A percentile compares a stretch with the other conserved stretches of the same genome.
These are phyloP conservation scores for Cryptococcus sp. DNA, from an alignment of 1,284 basidiomycete species.

Conservation along the genomic window DNA sequence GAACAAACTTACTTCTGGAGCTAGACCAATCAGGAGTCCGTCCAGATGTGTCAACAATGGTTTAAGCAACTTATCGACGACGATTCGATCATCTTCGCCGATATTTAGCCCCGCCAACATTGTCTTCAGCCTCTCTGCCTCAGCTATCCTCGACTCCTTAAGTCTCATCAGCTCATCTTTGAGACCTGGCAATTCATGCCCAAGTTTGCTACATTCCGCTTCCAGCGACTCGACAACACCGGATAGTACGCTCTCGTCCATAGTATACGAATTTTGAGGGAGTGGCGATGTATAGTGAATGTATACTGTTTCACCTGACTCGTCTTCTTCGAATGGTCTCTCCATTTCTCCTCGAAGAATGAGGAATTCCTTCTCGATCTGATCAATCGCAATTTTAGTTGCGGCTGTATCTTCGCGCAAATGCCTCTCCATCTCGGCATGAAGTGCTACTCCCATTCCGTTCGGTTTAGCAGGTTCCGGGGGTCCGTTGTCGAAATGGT, in stretches of 20 bases:
- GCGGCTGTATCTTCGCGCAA: conserved; percentile 34
- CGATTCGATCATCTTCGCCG: not conserved
- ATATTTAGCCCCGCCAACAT: not conserved
- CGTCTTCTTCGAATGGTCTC: no score
- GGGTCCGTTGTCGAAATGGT: not conserved
- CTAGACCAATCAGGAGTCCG: not conserved
- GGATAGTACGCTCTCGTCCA: not conserved
- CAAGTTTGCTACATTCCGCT: not conserved
- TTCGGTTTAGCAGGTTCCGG: not conserved
- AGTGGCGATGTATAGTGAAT: not conserved
- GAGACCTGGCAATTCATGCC: no score
- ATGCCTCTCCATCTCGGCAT: conserved; percentile 37
- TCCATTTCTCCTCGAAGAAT: not conserved
- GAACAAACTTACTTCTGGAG: conserved; percentile 4
- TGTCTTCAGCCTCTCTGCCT: not conserved
- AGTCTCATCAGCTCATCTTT: not conserved
- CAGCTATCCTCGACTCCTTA: not conserved
- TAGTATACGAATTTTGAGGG: no score
- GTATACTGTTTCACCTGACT: not conserved
- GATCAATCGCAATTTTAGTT: conserved; percentile 29
- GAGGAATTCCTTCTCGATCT: conserved; percentile 14
- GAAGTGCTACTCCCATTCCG: conserved; percentile 21
- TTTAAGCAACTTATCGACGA: not conserved
- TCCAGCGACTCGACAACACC: conserved; percentile 8
- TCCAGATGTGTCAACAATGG: not conserved